These are phyloP conservation scores for Eucalyptus lansdowneana DNA, from an alignment of 345 rosid species.

Conservation along the genomic window DNA sequence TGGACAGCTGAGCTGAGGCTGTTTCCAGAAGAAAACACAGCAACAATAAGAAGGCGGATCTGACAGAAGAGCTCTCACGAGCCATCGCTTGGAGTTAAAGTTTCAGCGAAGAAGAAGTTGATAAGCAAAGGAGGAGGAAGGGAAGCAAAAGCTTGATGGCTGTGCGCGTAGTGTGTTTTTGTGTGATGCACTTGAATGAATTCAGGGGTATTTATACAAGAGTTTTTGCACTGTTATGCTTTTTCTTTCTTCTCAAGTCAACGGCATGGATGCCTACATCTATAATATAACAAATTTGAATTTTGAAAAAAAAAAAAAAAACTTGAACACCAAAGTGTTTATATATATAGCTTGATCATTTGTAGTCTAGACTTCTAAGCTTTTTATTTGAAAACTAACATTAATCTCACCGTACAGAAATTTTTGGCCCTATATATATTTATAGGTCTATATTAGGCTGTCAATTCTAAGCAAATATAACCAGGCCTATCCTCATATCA, in stretches of 20 bases:
- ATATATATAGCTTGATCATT: background rate
- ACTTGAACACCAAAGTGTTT: background rate
- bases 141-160: background rate
- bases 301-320: background rate
- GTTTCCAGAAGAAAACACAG: background rate
- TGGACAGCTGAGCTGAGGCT: conserved; percentile 18
- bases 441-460: background rate
- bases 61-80: background rate
- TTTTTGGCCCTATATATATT: background rate
- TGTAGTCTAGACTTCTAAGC: background rate
- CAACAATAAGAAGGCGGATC: background rate
- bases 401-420: background rate
- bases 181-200: background rate
- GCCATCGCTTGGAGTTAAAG: background rate
- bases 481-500: background rate
- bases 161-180: background rate
- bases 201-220: background rate
- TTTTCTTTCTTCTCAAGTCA: background rate
- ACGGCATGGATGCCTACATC: background rate
- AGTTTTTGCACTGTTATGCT: background rate
- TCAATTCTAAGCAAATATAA: background rate
- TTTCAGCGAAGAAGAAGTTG: background rate
- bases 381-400: background rate
- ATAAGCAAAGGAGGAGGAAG: background rate
- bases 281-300: background rate